A percentile compares a stretch with the other conserved stretches of the same genome.
phyloP scores from a whole-genome alignment of 257 asterid genomes.

The Prunella vulgaris region DNA sequence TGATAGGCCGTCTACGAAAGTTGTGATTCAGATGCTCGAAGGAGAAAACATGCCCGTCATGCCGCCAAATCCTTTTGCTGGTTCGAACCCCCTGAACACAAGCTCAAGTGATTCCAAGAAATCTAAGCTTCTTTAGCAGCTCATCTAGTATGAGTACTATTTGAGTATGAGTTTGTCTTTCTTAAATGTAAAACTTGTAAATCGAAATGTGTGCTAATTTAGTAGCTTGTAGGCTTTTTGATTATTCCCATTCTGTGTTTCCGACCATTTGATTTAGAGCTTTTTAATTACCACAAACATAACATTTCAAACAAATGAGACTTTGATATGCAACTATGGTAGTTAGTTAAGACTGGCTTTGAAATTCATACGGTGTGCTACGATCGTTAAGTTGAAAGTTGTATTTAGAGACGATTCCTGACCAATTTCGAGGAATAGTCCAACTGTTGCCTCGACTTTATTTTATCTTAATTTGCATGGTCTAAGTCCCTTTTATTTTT shows the following conservation, averaged over 20 bases:
- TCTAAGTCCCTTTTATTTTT: too few species aligned
- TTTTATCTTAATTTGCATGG: too few species aligned
- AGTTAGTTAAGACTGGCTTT: too few species aligned
- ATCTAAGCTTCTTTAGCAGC: slow-evolving; percentile 23
- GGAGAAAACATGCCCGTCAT: slow-evolving; percentile 48
- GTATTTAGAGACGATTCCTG: too few species aligned
- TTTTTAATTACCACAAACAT: not conserved
- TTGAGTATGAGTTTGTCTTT: not conserved
- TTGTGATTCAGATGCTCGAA: slow-evolving; percentile 68
- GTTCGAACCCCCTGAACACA: slow-evolving; percentile 20
- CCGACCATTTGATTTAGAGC: not conserved
- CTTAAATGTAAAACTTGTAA: not conserved
- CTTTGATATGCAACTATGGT: not conserved
- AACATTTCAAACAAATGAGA: not conserved
- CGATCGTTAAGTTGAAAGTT: too few species aligned
- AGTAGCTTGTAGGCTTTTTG: not conserved
- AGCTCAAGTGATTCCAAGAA: slow-evolving; percentile 20
- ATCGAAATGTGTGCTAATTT: not conserved
- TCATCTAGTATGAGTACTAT: slow-evolving; percentile 8
- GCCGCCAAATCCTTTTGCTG: slow-evolving; percentile 76
- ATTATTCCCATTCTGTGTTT: not conserved
- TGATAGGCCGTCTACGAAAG: slow-evolving; percentile 67
- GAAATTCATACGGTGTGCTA: too few species aligned
- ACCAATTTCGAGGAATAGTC: too few species aligned
- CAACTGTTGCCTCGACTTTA: too few species aligned